phyloP scores from a whole-genome alignment of 1,284 basidiomycete species.

The Volvariella volvacea region DNA sequence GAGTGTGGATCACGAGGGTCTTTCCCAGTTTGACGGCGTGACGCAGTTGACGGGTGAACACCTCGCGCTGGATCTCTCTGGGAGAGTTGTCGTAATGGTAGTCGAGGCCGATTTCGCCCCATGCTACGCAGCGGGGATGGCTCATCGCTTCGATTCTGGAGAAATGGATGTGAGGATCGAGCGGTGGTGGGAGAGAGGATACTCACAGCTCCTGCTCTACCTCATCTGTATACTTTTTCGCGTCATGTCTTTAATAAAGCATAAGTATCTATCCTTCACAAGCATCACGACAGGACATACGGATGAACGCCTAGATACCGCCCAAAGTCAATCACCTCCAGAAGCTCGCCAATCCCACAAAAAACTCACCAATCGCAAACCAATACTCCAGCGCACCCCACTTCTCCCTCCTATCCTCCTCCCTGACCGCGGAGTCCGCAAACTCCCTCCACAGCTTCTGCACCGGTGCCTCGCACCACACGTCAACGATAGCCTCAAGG shows the following conservation, averaged over 20 bases:
- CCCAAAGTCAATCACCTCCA: no score
- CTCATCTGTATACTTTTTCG: slow-evolving; percentile 57
- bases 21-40: slow-evolving; percentile 63
- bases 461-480: slow-evolving; percentile 78
- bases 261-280: neutral
- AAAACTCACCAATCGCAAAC: slow-evolving; percentile 61
- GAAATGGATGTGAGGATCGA: slow-evolving; percentile 1
- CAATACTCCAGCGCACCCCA: slow-evolving; percentile 68
- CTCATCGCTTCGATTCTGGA: slow-evolving; percentile 64
- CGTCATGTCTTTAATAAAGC: slow-evolving; percentile 51
- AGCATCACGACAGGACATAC: slow-evolving; percentile 31
- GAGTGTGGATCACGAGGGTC: slow-evolving; percentile 73
- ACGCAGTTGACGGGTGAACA: slow-evolving; percentile 62
- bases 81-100: slow-evolving; percentile 79
- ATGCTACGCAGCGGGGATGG: slow-evolving; percentile 75
- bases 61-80: slow-evolving; percentile 53
- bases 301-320: slow-evolving; percentile 60
- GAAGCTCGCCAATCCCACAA: no score
- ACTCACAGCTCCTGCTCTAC: slow-evolving; percentile 66
- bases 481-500: slow-evolving; percentile 67
- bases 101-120: slow-evolving; percentile 82
- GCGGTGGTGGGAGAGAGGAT: neutral
- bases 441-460: slow-evolving; percentile 55
- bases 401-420: slow-evolving; percentile 35
- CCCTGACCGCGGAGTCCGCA: slow-evolving; percentile 61